phyloP scores from a whole-genome alignment of 1,139 yeast genomes.

The Blastobotrys aristatus region DNA sequence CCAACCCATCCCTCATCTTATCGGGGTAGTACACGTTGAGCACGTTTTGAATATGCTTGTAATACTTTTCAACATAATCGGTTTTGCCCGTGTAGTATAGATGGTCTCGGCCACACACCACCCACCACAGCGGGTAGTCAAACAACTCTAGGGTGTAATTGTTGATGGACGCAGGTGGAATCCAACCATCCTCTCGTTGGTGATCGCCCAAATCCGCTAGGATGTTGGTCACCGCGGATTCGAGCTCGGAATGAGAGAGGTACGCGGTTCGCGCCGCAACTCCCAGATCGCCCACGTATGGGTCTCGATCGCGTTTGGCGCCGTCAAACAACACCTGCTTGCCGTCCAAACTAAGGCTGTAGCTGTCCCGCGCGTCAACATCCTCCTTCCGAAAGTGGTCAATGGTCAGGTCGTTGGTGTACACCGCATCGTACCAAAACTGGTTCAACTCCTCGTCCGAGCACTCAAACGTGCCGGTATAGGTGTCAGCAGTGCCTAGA shows the following conservation, averaged over 20 bases:
- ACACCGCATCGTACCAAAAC: slow-evolving; percentile 4
- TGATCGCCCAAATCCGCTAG: slow-evolving; percentile 3
- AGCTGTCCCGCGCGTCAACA: background rate
- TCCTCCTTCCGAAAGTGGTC: background rate
- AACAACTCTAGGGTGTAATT: background rate
- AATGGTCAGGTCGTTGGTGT: slow-evolving; percentile 1
- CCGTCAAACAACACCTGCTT: slow-evolving; percentile 4
- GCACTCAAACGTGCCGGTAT: background rate
- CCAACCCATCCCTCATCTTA: background rate
- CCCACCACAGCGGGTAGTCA: slow-evolving; percentile 7
- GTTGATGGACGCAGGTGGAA: slow-evolving; percentile 1
- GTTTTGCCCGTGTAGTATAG: background rate
- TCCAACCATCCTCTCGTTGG: slow-evolving; percentile 4
- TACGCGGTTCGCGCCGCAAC: slow-evolving; percentile 1
- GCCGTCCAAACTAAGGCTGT: background rate
- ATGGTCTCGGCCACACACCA: background rate
- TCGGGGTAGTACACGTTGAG: background rate
- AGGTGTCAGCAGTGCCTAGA: background rate
- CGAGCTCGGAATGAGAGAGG: background rate
- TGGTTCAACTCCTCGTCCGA: background rate
- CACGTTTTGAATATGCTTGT: background rate
- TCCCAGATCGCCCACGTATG: slow-evolving; percentile 5
- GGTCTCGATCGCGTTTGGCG: slow-evolving; percentile 4
- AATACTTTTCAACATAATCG: background rate
- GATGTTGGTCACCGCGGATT: background rate